Base-by-base conservation (phyloP, 2,329 filamentous ascomycete species). In the Neocatenulostroma microsporum region DNA sequence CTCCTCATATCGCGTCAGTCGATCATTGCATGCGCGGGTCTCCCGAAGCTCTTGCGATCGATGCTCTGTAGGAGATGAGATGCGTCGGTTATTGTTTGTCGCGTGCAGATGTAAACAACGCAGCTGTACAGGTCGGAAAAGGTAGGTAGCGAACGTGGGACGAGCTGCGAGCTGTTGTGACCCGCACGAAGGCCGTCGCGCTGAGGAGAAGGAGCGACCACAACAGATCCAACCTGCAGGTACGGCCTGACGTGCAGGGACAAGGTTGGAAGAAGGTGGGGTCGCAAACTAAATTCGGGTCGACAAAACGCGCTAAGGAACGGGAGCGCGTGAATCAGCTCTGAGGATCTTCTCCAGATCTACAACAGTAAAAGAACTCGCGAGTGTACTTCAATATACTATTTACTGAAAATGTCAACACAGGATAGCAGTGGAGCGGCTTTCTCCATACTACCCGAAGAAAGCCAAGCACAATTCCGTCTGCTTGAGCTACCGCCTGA, bases 401-500 rank as follows among this genome's bases (percentile, higher is more conserved):
- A 24, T 24, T 9, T 24, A 24, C n/a, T n/a, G n/a, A 27, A n/a
- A 19, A 69, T 71, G 67, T 60, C 66, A 11, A 63, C 65, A 13
- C 67, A 68, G 42, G 21, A 41, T 24, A 47, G 60, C 25, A 49
- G 55, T 28, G 50, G 50, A 37, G 62, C 60, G 34, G 58, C 62
- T 17, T 61, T 73, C 45, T 56, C 60, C 34, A 49, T 72, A 20
- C 53, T 61, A 33, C 44, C 55, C n/a, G 55, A 55, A 39, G 56
- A 63, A 31, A 46, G 61, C 10, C 67, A 75, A 46, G 66, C 75
- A 47, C 65, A 65, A 15, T 72, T 78, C 53, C 68, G 73, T 25
- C 62, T 81, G 21, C 64, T 81, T 14, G 77, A 81, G 58, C 64
- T 81, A 13, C 70, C 77, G 10, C 59, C 73, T 2, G 72, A 76